phyloP scores from a whole-genome alignment of 371 early-diverging fungal genomes.

The Chytridium lagenaria region DNA sequence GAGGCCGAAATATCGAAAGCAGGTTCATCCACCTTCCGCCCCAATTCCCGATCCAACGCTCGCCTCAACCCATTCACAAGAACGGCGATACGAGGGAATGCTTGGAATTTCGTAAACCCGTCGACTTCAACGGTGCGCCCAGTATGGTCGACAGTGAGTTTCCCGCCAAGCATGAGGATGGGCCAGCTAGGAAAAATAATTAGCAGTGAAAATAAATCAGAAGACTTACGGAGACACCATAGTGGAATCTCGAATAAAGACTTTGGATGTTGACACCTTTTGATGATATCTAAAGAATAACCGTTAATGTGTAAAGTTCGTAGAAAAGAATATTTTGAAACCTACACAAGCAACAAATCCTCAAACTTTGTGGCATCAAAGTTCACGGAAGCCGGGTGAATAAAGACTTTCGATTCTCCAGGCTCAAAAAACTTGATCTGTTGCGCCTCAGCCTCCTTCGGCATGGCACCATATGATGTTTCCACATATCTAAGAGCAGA shows the following conservation, averaged over 20 bases:
- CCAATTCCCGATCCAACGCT: slow-evolving; percentile 70
- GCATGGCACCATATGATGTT: slow-evolving; percentile 74
- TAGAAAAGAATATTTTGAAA: background rate
- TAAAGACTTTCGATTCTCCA: slow-evolving; percentile 72
- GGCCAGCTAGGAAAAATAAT: slow-evolving; percentile 62
- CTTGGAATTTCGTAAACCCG: slow-evolving; percentile 70
- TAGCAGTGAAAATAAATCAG: slow-evolving; percentile 18
- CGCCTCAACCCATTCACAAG: slow-evolving; percentile 75
- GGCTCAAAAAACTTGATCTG: slow-evolving; percentile 69
- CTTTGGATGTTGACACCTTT: slow-evolving; percentile 71
- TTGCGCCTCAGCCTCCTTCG: slow-evolving; percentile 71
- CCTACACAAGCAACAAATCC: slow-evolving; percentile 68
- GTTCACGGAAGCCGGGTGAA: slow-evolving; percentile 79
- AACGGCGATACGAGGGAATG: slow-evolving; percentile 76
- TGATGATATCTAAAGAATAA: slow-evolving; percentile 51
- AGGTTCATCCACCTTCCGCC: slow-evolving; percentile 75
- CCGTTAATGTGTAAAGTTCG: background rate
- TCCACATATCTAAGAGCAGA: slow-evolving; percentile 42
- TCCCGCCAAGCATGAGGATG: slow-evolving; percentile 75
- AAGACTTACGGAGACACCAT: slow-evolving; percentile 36
- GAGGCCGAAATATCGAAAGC: slow-evolving; percentile 52
- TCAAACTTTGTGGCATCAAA: slow-evolving; percentile 66
- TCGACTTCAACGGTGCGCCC: slow-evolving; percentile 68
- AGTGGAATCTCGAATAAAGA: slow-evolving; percentile 81
- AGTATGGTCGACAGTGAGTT: slow-evolving; percentile 71